Conservation (phyloP, 169 alveolate genomes). For the Plasmodium coatneyi region DNA sequence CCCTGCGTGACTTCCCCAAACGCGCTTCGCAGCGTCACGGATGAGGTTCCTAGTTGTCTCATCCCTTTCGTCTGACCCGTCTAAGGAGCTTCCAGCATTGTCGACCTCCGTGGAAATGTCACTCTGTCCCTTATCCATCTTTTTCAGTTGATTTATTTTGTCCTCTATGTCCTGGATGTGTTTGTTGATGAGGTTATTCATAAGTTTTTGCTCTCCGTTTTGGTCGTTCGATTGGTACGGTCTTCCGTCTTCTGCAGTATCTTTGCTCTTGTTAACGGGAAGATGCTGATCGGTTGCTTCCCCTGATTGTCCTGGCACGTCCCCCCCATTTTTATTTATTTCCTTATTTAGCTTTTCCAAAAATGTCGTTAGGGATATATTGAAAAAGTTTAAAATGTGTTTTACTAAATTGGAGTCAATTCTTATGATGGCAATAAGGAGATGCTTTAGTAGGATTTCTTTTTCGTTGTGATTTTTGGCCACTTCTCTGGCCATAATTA, state of each 20-base stretch:
- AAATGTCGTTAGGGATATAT: slow-evolving; percentile 30
- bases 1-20: not conserved
- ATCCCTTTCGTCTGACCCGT: not conserved
- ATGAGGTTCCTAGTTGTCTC: not conserved
- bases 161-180: slow-evolving; percentile 59
- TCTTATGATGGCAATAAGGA: slow-evolving; percentile 43
- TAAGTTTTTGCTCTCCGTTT: not conserved
- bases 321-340: not conserved
- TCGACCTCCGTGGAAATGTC: not conserved
- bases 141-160: slow-evolving; percentile 7
- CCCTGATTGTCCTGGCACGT: too few relatives aligned
- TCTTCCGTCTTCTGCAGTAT: not conserved
- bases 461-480: slow-evolving; percentile 58
- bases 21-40: not conserved
- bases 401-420: slow-evolving; percentile 22
- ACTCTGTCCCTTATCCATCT: not conserved
- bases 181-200: slow-evolving; percentile 19
- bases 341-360: slow-evolving; percentile 48
- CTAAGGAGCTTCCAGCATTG: not conserved
- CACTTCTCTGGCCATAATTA: slow-evolving; percentile 70
- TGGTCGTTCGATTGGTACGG: not conserved
- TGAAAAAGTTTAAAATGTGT: slow-evolving; percentile 50
- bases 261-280: not conserved
- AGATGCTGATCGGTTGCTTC: not conserved
- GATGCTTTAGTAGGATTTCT: slow-evolving; percentile 36